Percentiles rank a stretch among this genome's conserved stretches.
Evolutionary conservation across 108 stramenopile species (phyloP).

Genomic region (Pinguiococcus pyrenoidosus): DNA sequence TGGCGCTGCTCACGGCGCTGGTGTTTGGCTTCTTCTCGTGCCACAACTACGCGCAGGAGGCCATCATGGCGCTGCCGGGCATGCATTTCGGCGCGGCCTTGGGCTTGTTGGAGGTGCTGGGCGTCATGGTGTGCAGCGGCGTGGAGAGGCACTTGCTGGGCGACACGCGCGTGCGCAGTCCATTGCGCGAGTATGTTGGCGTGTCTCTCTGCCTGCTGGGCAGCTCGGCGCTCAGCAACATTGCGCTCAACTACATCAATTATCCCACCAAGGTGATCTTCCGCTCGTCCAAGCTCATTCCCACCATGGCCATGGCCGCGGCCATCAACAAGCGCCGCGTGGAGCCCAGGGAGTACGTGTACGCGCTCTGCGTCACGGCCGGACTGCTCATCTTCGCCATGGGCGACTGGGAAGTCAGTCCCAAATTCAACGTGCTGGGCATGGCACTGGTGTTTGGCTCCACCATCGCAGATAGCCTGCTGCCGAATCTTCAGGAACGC

Average conservation of each 20-base stretch:
- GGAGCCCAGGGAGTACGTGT: conserved; percentile 53
- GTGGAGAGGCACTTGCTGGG: conserved; percentile 11
- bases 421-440: conserved; percentile 68
- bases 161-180: conserved; percentile 32
- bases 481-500: conserved; percentile 86
- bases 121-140: conserved; percentile 41
- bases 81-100: conserved; percentile 57
- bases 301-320: conserved; percentile 79
- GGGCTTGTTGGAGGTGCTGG: conserved; percentile 83
- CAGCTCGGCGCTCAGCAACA: conserved; percentile 71
- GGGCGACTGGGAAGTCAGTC: conserved; percentile 66
- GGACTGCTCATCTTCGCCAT: conserved; percentile 79
- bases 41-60: conserved; percentile 65
- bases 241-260: conserved; percentile 84
- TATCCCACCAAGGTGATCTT: conserved; percentile 89
- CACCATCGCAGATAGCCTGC: conserved; percentile 75
- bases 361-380: conserved; percentile 64
- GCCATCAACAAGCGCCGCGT: conserved; percentile 62
- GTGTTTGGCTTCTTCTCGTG: conserved; percentile 73
- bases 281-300: conserved; percentile 75
- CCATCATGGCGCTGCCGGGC: conserved; percentile 65
- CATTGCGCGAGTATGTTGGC: conserved; percentile 59
- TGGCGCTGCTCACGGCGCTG: conserved; percentile 19
- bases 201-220: conserved; percentile 60
- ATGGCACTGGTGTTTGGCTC: conserved; percentile 62